Evolutionary conservation across 139 green algal genomes (phyloP), one percentile per base, ranked within the genome.

Genomic region (Tetradesmus obliquus): DNA sequence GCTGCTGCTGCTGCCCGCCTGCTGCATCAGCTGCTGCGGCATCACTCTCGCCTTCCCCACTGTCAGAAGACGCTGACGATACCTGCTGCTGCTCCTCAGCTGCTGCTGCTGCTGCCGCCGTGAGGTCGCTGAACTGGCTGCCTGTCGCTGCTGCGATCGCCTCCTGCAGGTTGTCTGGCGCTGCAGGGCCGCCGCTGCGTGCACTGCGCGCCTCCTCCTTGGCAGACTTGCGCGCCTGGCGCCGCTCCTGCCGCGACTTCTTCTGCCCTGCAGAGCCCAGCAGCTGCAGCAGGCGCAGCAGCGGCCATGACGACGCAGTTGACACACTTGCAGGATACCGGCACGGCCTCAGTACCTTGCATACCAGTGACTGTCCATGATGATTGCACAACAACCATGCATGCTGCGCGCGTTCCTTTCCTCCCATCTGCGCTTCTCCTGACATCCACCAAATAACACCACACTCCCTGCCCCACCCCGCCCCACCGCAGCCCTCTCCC

Each of bases 221-320:
- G 69, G 86, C 88, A 55, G 89, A 88, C 95, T 98, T 98, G 91
- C 95, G 92, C 93, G 97, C 93, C 87, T 95, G 87, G 12, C 97
- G 94, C 53, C 94, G 89, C 86, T 97, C 88, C 12, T 90, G 72
- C 8, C 93, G 88, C 2, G 90, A 94, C 93, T 97, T 97, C 93
- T 98, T 97, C n/a, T 95, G 84, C 19, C 96, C 96, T 79, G 90
- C 90, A 20, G 69, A 90, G 20, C 72, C 92, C 86, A 96, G 60
- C 83, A 95, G 55, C 22, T 86, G 24, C 92, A 92, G 74, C 7
- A 82, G n/a, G 53, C 74, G 13, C n/a, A 54, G n/a, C 32, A 45
- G 89, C 32, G 32, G 32, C 32, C 32, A 45, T 45, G 32, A 45
- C 32, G 32, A 45, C 32, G 32, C 32, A 45, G 32, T 45, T 45